A percentile compares a stretch with the other conserved stretches of the same genome.
phyloP scores from a whole-genome alignment of 345 rosid species.

The Limnanthes douglasii region DNA sequence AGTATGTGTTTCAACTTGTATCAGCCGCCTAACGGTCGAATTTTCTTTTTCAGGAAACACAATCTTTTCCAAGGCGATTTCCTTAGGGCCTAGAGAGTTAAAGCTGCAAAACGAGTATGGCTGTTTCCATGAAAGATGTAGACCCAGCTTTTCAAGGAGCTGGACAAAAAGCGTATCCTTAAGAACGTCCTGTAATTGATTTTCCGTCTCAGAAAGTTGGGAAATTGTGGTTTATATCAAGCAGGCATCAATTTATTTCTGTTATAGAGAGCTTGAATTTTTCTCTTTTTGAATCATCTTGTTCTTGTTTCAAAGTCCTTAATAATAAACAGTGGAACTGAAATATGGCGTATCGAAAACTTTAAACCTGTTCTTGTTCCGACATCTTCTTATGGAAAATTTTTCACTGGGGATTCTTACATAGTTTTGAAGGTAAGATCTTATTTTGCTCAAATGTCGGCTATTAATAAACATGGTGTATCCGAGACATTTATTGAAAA shows the following conservation, averaged over 20 bases:
- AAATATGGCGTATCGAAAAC: conserved; percentile 90
- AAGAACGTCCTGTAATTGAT: too few species aligned
- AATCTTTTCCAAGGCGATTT: too few species aligned
- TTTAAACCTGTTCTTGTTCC: conserved; percentile 54
- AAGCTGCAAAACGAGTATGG: conserved; percentile 31
- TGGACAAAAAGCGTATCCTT: conserved; percentile 96
- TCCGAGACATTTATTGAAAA: neutral
- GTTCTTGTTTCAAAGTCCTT: conserved; percentile 11
- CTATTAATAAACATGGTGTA: too few species aligned
- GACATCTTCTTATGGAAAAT: conserved; percentile 61
- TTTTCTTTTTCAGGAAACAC: too few species aligned
- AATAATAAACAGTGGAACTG: conserved; percentile 54
- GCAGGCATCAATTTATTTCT: too few species aligned
- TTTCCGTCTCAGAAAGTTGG: too few species aligned
- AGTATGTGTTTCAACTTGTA: too few species aligned
- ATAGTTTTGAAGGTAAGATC: conserved; percentile 61
- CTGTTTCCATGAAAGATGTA: conserved; percentile 91
- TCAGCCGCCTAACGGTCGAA: too few species aligned
- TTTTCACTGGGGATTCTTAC: conserved; percentile 88
- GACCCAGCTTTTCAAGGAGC: conserved; percentile 96
- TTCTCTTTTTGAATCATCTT: conserved; percentile 7
- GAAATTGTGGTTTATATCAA: too few species aligned
- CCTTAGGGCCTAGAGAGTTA: too few species aligned
- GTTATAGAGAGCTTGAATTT: too few species aligned
- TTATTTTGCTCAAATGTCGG: conserved; percentile 2